Base-by-base conservation (phyloP, 768 basidiomycete species). In the Mycena kentingensis region DNA sequence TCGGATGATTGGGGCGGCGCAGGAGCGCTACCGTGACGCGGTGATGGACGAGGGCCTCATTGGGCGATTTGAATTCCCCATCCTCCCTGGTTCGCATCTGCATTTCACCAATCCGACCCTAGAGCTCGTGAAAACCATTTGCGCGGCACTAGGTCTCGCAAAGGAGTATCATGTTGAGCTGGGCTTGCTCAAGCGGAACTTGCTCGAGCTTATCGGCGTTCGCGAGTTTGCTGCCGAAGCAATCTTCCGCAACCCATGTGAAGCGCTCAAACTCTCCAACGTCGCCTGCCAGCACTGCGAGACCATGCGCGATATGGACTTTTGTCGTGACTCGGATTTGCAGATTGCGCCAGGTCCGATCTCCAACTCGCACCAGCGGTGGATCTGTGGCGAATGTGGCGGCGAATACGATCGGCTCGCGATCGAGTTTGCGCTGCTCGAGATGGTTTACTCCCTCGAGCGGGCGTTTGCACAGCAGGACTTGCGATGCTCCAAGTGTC, bases 281-380 rank as follows among this genome's bases (percentile, higher is more conserved):
- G 88, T 98, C 31, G 90, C 95, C 26, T 98, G 96, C 66, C 83
- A 81, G 35, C 82, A 86, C 62, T 98, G 91, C 70, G 94, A 93
- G 67, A 71, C 76, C 13, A 77, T 94, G 54, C 83, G 89, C 3
- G 93, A 96, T 67, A 90, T 99, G 63, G 97, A 99, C 68, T 90
- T 99, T 63, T 98, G 96, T 66, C 83, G 96, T 15, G 96, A 98
- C 70, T 79, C 84, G 11, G 89, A 93, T 52, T 77, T 97, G 34
- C 75, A 22, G 18, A 27, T 92, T 36, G 85, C 90, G n/a, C n/a
- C n/a, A n/a, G n/a, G n/a, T n/a, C n/a, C n/a, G 10, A 74, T 74
- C 57, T 71, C 77, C 62, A 57, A 71, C 53, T 70, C 77, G 16
- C 74, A 78, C 5, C 41, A 42, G 25, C 82, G 79, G 49, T 93